Evolutionary conservation across 2,329 filamentous ascomycete species (phyloP).

Genomic region (Aspergillus hiratsukae): DNA sequence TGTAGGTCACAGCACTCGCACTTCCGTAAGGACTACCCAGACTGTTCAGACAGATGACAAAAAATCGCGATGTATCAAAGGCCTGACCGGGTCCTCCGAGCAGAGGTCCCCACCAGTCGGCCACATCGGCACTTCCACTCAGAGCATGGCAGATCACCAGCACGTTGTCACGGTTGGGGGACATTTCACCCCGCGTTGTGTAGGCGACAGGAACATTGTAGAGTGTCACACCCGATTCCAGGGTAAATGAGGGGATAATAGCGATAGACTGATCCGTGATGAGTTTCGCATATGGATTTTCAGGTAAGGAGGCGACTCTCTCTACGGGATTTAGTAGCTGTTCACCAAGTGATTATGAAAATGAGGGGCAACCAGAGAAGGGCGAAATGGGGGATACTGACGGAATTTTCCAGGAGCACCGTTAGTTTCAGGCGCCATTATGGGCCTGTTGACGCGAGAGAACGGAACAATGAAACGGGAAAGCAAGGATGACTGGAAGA

Average conservation of each 20-base stretch:
- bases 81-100: conserved; percentile 50
- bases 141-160: conserved; percentile 58
- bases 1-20: conserved; percentile 63
- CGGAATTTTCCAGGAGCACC: conserved; percentile 26
- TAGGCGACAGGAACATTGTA: conserved; percentile 67
- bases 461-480: not conserved
- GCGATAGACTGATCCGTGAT: conserved; percentile 87
- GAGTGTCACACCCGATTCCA: conserved; percentile 85
- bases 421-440: conserved; percentile 23
- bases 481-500: not conserved
- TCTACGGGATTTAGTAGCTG: conserved; percentile 54
- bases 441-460: not conserved
- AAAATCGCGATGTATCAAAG: conserved; percentile 51
- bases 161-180: conserved; percentile 55
- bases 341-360: conserved; percentile 11
- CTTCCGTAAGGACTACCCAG: conserved; percentile 54
- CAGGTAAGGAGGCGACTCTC: conserved; percentile 62
- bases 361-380: not conserved
- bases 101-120: conserved; percentile 56
- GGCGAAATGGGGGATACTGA: conserved; percentile 30
- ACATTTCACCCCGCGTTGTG: conserved; percentile 57
- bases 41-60: conserved; percentile 52
- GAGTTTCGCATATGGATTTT: conserved; percentile 83
- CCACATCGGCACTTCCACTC: conserved; percentile 52
- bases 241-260: conserved; percentile 80